These are phyloP conservation scores for Yamadazyma dushanensis DNA, from an alignment of 1,139 yeast genomes.

Conservation along the genomic window DNA sequence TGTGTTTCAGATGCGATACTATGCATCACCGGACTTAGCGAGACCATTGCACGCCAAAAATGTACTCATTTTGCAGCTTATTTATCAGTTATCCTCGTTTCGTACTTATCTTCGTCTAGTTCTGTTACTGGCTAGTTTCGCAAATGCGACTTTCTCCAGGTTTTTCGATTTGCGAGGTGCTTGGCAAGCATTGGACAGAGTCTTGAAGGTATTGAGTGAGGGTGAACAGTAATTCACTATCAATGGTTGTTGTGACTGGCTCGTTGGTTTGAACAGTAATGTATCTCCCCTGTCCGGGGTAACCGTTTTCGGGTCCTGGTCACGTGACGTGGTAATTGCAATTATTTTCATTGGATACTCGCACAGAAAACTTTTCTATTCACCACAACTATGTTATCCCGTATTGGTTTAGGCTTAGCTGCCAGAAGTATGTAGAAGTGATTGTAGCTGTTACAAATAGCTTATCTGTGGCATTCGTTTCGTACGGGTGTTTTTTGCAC, in stretches of 20 bases:
- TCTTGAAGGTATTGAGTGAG: too few relatives aligned
- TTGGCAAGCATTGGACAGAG: too few relatives aligned
- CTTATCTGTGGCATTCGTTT: too few relatives aligned
- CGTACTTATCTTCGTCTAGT: too few relatives aligned
- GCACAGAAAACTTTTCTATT: constrained; percentile 3
- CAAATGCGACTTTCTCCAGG: constrained; percentile 7
- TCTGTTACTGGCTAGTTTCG: constrained; percentile 2
- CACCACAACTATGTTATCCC: constrained; percentile 15
- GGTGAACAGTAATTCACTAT: background rate
- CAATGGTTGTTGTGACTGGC: background rate
- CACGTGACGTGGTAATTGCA: constrained; percentile 10
- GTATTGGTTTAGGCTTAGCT: constrained; percentile 23
- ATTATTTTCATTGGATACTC: constrained; percentile 10
- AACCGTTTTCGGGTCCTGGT: background rate
- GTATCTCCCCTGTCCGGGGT: constrained; percentile 1
- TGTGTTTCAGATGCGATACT: too few relatives aligned
- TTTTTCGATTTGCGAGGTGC: too few relatives aligned
- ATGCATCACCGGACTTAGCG: too few relatives aligned
- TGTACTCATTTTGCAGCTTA: too few relatives aligned
- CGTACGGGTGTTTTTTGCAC: background rate
- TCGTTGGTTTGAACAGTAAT: background rate
- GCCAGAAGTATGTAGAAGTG: constrained; percentile 9
- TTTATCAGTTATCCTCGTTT: too few relatives aligned
- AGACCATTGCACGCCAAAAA: too few relatives aligned
- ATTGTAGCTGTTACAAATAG: too few relatives aligned